Base-by-base conservation (phyloP, 2,329 filamentous ascomycete species). In the Trichoderma sp. region DNA sequence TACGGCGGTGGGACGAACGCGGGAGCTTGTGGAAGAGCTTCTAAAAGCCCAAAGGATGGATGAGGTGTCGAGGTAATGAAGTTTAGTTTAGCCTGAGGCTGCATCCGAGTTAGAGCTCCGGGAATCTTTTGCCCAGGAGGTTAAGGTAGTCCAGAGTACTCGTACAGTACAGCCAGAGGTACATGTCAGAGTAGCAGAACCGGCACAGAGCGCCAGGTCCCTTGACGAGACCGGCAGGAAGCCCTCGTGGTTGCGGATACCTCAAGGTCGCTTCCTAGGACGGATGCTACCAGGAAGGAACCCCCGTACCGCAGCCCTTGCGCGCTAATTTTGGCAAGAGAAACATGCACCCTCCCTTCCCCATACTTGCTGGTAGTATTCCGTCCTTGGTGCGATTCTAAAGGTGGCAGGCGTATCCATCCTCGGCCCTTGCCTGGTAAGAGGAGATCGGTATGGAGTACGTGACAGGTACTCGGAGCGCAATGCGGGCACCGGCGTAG, bases 201-300 rank as follows among this genome's bases (percentile, higher is more conserved):
- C 12, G 32, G 23, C 26, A 39, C 20, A 32, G 30, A 9, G 64
- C 32, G 32, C n/a, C 13, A 39, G 39, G 43, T 68, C 59, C 66
- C 66, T 53, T 68, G 55, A 50, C 39, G 36, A 47, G 53, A 20
- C 36, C 55, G 55, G 55, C 36, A 61, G 39, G 55, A 68, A 61
- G 66, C 66, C 55, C 66, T 68, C 66, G 66, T 68, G 66, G 66
- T 30, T 68, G 66, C 66, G 66, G 55, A 68, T 61, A 68, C 65
- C 65, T 57, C 32, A 57, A 57, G 30, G 47, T 39, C 17, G 64
- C 50, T 67, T 36, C 50, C 4, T 5, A 15, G 5, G 4, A 39
- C 36, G 36, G 36, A 39, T 36, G 9, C 28, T 61, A 11, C 57
- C 17, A 26, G 55, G 55, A 32, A 59, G 55, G 55, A 59, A 59